These are phyloP conservation scores for Chaetomium sp. DNA, from an alignment of 2,329 filamentous ascomycete species.

Conservation along the genomic window DNA sequence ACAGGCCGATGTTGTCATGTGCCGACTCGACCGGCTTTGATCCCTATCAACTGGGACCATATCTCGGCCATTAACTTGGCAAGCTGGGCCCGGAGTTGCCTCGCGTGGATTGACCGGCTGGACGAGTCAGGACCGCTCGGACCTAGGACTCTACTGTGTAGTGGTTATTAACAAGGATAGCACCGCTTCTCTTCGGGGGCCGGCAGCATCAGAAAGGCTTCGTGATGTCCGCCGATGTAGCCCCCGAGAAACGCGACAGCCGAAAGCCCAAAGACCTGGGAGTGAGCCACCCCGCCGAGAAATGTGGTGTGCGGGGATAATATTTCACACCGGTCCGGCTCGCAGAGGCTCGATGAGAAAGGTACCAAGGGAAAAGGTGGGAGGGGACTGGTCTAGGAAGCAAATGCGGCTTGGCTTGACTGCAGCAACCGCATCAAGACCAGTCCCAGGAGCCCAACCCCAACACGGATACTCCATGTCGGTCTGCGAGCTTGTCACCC, in stretches of 20 bases:
- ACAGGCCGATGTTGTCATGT: constrained; percentile 27
- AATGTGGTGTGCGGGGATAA: constrained; percentile 5
- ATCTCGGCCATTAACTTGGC: neutral
- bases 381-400: constrained; percentile 11
- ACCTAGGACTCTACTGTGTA: neutral
- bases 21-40: neutral
- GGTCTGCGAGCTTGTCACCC: constrained; percentile 1
- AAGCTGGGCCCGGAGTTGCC: neutral
- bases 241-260: neutral
- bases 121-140: neutral
- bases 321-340: constrained; percentile 21
- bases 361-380: neutral
- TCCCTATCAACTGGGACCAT: neutral
- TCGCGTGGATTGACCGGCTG: neutral
- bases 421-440: constrained; percentile 1
- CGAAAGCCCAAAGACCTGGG: neutral
- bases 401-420: constrained; percentile 17
- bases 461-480: constrained; percentile 9
- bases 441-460: constrained; percentile 1
- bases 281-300: neutral
- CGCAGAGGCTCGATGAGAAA: constrained; percentile 13
- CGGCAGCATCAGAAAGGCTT: neutral
- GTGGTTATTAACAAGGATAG: neutral
- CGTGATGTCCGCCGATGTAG: neutral
- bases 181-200: neutral